These are phyloP conservation scores for Arthrobotrys sphaeroides DNA, from an alignment of 2,329 filamentous ascomycete genomes.

Conservation along the genomic window DNA sequence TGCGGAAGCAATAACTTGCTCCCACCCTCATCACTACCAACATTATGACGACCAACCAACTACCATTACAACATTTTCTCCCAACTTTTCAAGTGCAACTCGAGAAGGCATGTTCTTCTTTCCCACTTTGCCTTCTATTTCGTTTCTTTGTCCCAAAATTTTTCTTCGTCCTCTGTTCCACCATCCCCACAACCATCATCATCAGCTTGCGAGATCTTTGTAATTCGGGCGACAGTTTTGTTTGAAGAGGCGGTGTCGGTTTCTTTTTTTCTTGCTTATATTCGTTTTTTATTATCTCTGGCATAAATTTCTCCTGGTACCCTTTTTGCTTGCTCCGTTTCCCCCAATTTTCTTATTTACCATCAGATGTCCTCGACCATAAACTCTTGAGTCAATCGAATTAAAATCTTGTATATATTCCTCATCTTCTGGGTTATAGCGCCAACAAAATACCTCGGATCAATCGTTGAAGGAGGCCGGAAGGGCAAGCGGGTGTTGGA, in stretches of 20 bases:
- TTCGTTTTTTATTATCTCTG: not conserved
- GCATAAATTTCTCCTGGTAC: conserved; percentile 2
- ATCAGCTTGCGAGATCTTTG: not conserved
- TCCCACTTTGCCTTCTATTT: not conserved
- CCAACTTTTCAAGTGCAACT: not conserved
- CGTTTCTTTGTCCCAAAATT: conserved; percentile 10
- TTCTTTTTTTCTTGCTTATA: not conserved
- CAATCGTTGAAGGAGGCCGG: not conserved
- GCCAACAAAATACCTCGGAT: not conserved
- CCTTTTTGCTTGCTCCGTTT: not conserved
- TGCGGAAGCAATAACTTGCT: conserved; percentile 14
- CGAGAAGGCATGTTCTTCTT: not conserved
- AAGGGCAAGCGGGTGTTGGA: not conserved
- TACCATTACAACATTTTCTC: not conserved
- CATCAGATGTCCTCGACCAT: not conserved
- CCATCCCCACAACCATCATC: too few species aligned
- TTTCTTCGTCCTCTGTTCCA: not conserved
- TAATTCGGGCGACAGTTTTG: conserved; percentile 15
- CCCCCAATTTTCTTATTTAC: not conserved
- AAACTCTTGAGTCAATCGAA: not conserved
- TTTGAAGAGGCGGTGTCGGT: not conserved
- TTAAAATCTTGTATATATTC: not conserved
- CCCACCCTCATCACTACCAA: not conserved
- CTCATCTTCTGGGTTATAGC: not conserved
- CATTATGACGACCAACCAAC: conserved; percentile 12